A percentile compares a stretch with the other conserved stretches of the same genome.
These are phyloP conservation scores for Phytophthora fragariaefolia DNA, from an alignment of 352 stramenopile genomes.

Conservation along the genomic window DNA sequence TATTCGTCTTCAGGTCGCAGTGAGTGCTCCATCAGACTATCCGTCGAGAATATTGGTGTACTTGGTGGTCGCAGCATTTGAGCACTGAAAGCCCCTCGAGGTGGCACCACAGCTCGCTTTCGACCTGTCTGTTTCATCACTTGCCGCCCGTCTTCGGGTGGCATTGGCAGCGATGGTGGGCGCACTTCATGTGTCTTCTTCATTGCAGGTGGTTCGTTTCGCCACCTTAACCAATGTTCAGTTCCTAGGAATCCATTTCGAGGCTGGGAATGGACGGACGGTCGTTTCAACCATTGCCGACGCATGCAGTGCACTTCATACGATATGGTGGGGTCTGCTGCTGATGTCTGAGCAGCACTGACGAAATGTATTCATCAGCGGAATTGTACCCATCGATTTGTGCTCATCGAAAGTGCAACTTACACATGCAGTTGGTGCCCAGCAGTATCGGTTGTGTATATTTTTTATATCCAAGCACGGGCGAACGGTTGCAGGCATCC, in stretches of 20 bases:
- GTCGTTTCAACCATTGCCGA: slow-evolving; percentile 22
- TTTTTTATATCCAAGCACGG: no score
- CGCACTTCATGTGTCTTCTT: slow-evolving; percentile 24
- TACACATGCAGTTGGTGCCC: no score
- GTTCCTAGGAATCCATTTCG: slow-evolving; percentile 1
- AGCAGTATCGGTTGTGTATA: no score
- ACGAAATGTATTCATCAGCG: no score
- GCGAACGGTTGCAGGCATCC: no score
- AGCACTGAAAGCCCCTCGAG: slow-evolving; percentile 48
- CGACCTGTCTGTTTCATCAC: slow-evolving; percentile 2
- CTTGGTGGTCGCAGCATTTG: slow-evolving; percentile 38
- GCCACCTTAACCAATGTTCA: slow-evolving; percentile 8
- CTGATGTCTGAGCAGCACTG: no score
- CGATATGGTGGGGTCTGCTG: no score
- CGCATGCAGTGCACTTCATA: no score
- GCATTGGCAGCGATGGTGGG: slow-evolving; percentile 17
- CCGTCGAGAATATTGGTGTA: slow-evolving; percentile 23
- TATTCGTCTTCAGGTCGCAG: slow-evolving; percentile 10
- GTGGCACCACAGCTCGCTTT: slow-evolving; percentile 24
- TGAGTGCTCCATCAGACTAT: slow-evolving; percentile 4
- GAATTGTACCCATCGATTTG: no score
- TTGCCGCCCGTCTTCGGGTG: background rate
- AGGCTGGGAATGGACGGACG: slow-evolving; percentile 24
- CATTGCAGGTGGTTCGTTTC: slow-evolving; percentile 27
- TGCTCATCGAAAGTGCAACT: no score